These are phyloP conservation scores for Adansonia gregorii DNA, from an alignment of 441 rosid species.

Conservation along the genomic window DNA sequence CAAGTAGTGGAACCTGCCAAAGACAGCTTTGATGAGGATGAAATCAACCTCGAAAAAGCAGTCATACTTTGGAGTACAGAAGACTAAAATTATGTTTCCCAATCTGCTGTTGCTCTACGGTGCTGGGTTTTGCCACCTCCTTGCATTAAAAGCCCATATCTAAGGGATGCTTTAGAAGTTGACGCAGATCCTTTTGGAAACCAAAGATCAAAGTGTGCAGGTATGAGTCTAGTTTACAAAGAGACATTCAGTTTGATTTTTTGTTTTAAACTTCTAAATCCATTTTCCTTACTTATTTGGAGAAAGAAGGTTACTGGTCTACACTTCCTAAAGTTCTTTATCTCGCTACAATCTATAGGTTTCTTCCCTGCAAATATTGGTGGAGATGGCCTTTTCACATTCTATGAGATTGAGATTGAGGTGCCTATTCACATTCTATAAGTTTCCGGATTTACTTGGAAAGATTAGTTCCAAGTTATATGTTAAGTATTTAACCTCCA, in stretches of 20 bases:
- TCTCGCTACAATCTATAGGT: slow-evolving; percentile 46
- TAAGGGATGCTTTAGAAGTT: slow-evolving; percentile 51
- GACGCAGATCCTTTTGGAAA: slow-evolving; percentile 66
- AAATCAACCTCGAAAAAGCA: slow-evolving; percentile 44
- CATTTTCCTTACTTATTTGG: slow-evolving; percentile 12
- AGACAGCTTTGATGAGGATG: slow-evolving; percentile 49
- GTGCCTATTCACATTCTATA: slow-evolving; percentile 38
- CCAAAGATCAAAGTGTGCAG: slow-evolving; percentile 88
- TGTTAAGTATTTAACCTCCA: slow-evolving; percentile 2
- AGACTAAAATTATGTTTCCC: slow-evolving; percentile 67
- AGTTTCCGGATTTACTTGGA: neutral
- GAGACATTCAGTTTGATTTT: neutral
- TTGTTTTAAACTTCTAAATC: neutral
- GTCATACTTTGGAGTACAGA: slow-evolving; percentile 36
- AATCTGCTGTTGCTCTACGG: slow-evolving; percentile 81
- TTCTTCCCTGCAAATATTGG: slow-evolving; percentile 56
- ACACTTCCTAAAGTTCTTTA: slow-evolving; percentile 20
- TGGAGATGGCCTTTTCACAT: slow-evolving; percentile 80
- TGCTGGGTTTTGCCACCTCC: slow-evolving; percentile 93
- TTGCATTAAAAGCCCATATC: slow-evolving; percentile 85
- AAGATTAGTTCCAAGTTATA: neutral
- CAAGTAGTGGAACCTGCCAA: slow-evolving; percentile 49
- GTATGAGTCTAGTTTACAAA: slow-evolving; percentile 38
- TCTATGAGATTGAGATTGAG: slow-evolving; percentile 71
- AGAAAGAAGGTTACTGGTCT: neutral